Evolutionary conservation across 1,284 basidiomycete genomes (phyloP), one percentile per base, ranked within the genome.

Genomic region (Tilletia caries): DNA sequence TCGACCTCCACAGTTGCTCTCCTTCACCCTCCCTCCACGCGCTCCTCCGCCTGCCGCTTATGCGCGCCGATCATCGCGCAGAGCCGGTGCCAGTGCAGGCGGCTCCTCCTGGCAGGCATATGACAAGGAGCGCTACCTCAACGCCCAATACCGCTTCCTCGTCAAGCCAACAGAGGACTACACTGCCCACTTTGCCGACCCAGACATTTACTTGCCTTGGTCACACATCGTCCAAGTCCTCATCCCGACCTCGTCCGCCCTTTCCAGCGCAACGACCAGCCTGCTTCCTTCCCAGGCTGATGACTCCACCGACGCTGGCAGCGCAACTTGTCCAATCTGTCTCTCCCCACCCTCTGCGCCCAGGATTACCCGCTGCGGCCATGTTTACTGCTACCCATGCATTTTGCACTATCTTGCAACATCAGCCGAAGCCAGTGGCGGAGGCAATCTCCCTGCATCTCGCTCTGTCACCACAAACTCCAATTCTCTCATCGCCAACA

Each of bases 321-420:
- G 88, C 62, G 90, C 89, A 18, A 90, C 89, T 15, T 98, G 95
- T 84, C 96, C 95, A 2, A 98, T 99, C 74, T 99, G 95, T 85
- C 87, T 99, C 58, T 91, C 91, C 58, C 87, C 92, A 65, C 95
- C 95, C 4, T 89, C 90, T 52, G 93, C 93, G 23, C 92, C 95
- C 20, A 87, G 96, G 64, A 98, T 98, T 92, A 97, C 94, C 64
- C 93, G 92, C 86, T 97, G 94, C 77, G 95, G 94, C 70, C 95
- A 97, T 87, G 93, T 95, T 25, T 83, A 75, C 64, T 84, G 81
- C 77, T 83, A 78, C 60, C 77, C 79, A 8, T 83, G 82, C 74
- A 78, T 82, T 27, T 73, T 83, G n/a, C 95, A 96, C 84, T 96
- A 95, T 82, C 88, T 98, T 78, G 75, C 73, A 2, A 64, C 79